Evolutionary conservation across 176 grass and related monocot species (phyloP), one percentile per base, ranked within the genome.

Genomic region (Carex pumila): DNA sequence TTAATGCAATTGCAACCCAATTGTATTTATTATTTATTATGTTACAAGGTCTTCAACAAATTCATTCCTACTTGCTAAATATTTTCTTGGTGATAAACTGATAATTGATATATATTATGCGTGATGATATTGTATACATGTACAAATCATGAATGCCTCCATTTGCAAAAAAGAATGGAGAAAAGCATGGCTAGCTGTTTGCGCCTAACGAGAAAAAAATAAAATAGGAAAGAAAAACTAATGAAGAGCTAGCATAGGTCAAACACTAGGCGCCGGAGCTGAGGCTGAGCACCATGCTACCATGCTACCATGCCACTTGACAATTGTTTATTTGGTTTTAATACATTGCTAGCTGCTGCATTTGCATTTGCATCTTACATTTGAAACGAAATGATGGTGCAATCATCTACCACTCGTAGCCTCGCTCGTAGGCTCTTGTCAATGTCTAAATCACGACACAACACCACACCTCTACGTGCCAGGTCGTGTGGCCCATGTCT

Each of bases 361-460:
- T 25, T 25, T 25, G 25, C 25, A 25, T 25, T 34, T 57, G 73
- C 50, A 77, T 55, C 49, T 76, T 25, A 21, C 17, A 32, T 56
- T 60, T 12, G 7, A 41, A 75, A 61, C 21, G 5, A 55, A 70
- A 86, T 86, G 76, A 86, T 79, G 73, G 14, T 80, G 41, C 84
- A 68, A 86, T 86, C 57, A 86, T 86, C 61, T 3, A 50, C 32
- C 30, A 1, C 21, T 13, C 2, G 81, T 83, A 54, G 15, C n/a
- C 61, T 22, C 18, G 80, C 61, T 22, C 18, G 80, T 83, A 54
- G 15, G 19, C 61, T 22, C n/a, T 57, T 54, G 54, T 84, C 81
- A 19, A 62, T 85, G 30, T 73, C 60, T 85, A 78, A 25, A 47
- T 73, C n/a, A 49, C 70, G 70, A 73, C 70, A 73, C 41, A 50